A percentile compares a stretch with the other conserved stretches of the same genome.
phyloP scores from a whole-genome alignment of 768 basidiomycete species.

The Melanogaster broomeanus region DNA sequence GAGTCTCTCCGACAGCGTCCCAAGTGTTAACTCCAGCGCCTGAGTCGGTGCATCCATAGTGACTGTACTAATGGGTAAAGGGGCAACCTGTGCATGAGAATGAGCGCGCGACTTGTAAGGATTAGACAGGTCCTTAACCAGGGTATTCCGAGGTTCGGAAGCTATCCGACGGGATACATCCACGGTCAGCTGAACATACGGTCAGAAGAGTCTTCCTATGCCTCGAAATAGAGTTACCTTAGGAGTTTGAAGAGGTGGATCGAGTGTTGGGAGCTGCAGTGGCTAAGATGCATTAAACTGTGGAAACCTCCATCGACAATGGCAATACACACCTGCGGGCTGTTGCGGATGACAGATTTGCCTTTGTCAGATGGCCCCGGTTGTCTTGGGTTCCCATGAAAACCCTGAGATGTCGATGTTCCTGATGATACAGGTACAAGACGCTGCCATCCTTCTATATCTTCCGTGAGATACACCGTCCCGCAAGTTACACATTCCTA shows the following conservation, averaged over 20 bases:
- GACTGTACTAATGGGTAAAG: slow-evolving; percentile 10
- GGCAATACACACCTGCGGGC: slow-evolving; percentile 19
- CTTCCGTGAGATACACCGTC: slow-evolving; percentile 59
- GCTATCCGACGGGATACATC: slow-evolving; percentile 14
- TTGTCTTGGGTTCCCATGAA: slow-evolving; percentile 3
- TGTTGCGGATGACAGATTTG: slow-evolving; percentile 14
- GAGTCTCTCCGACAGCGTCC: slow-evolving; percentile 52
- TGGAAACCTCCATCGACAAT: not conserved
- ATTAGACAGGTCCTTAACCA: slow-evolving; percentile 9
- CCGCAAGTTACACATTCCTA: slow-evolving; percentile 83
- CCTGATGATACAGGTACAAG: slow-evolving; percentile 36
- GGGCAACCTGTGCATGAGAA: slow-evolving; percentile 13
- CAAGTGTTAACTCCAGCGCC: slow-evolving; percentile 56
- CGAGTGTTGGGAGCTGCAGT: slow-evolving; percentile 34
- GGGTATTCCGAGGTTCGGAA: slow-evolving; percentile 15
- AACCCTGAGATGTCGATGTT: slow-evolving; percentile 3
- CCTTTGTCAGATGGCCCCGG: slow-evolving; percentile 10
- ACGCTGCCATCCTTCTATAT: slow-evolving; percentile 49
- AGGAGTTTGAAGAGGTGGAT: slow-evolving; percentile 28
- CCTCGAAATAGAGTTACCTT: slow-evolving; percentile 21
- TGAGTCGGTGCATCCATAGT: slow-evolving; percentile 35
- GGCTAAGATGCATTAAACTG: slow-evolving; percentile 10
- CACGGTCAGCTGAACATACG: slow-evolving; percentile 17
- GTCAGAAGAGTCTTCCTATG: slow-evolving; percentile 5
- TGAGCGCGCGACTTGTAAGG: slow-evolving; percentile 4